Conservation (phyloP, 257 asterid species). For the Linderniella brevidens region DNA sequence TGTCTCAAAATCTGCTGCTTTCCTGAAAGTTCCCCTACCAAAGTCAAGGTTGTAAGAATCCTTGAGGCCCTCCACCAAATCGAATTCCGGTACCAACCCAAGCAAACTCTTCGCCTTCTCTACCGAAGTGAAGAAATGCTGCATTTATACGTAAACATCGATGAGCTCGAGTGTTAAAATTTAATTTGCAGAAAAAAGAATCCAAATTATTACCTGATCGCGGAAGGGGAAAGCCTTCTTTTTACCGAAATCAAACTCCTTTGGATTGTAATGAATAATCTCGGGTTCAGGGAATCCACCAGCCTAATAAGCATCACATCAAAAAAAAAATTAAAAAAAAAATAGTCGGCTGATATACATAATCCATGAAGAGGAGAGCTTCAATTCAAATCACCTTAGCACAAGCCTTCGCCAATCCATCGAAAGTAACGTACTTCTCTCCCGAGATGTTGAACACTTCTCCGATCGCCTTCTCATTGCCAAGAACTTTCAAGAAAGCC, state of each 20-base stretch:
- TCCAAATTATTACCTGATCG: slow-evolving; percentile 51
- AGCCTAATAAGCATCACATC: slow-evolving; percentile 32
- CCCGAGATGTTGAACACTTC: slow-evolving; percentile 87
- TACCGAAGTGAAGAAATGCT: slow-evolving; percentile 77
- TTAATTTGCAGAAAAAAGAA: not conserved
- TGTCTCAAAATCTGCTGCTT: slow-evolving; percentile 85
- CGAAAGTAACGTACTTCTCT: slow-evolving; percentile 80
- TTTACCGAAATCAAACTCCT: slow-evolving; percentile 90
- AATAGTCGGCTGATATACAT: not conserved
- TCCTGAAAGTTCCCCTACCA: slow-evolving; percentile 82
- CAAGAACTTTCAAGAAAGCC: slow-evolving; percentile 73
- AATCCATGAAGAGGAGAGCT: not conserved
- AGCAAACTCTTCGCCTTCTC: slow-evolving; percentile 81
- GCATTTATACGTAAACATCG: slow-evolving; percentile 10
- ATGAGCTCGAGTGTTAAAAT: not conserved
- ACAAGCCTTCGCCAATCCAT: slow-evolving; percentile 88
- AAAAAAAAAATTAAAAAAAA: not conserved
- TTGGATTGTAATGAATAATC: slow-evolving; percentile 82
- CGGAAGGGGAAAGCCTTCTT: slow-evolving; percentile 88
- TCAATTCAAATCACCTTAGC: slow-evolving; percentile 41
- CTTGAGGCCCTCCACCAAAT: slow-evolving; percentile 59
- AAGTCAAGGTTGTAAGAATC: slow-evolving; percentile 92
- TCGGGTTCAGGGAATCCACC: slow-evolving; percentile 94
- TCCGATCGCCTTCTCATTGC: slow-evolving; percentile 79
- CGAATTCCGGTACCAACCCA: slow-evolving; percentile 62